A percentile compares a stretch with the other conserved stretches of the same genome.
phyloP scores from a whole-genome alignment of 768 basidiomycete species.

The Tephrocybe sp. region DNA sequence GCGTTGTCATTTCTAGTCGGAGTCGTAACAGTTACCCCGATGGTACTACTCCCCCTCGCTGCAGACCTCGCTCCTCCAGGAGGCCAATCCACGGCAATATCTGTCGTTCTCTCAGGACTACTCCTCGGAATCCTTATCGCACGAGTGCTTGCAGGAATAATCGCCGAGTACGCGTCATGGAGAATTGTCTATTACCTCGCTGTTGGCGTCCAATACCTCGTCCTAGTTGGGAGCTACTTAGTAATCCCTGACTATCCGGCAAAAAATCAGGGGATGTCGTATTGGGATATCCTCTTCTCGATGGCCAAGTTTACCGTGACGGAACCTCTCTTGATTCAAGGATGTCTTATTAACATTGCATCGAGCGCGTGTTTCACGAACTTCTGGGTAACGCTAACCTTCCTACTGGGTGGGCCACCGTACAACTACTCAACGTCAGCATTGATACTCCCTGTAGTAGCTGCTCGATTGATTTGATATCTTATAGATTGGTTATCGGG shows the following conservation, averaged over 20 bases:
- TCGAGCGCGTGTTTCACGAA: slow-evolving; percentile 55
- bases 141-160: slow-evolving; percentile 68
- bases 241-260: slow-evolving; percentile 78
- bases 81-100: slow-evolving; percentile 67
- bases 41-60: slow-evolving; percentile 72
- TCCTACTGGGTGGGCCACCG: slow-evolving; percentile 70
- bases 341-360: slow-evolving; percentile 53
- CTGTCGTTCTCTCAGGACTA: slow-evolving; percentile 64
- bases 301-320: slow-evolving; percentile 76
- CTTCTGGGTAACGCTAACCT: slow-evolving; percentile 76
- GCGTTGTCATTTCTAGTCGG: slow-evolving; percentile 68
- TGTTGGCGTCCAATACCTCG: slow-evolving; percentile 61
- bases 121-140: slow-evolving; percentile 71
- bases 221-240: slow-evolving; percentile 56
- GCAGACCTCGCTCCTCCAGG: slow-evolving; percentile 78
- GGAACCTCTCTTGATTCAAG: slow-evolving; percentile 74
- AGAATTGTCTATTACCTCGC: slow-evolving; percentile 74
- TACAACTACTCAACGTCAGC: slow-evolving; percentile 72
- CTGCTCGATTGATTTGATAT: background rate
- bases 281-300: slow-evolving; percentile 62
- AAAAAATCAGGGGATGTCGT: slow-evolving; percentile 61
- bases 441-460: background rate
- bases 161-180: slow-evolving; percentile 70
- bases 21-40: slow-evolving; percentile 61
- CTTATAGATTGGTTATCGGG: slow-evolving; percentile 51